Evolutionary conservation across 768 basidiomycete species (phyloP).

Genomic region (Collybia sordida): DNA sequence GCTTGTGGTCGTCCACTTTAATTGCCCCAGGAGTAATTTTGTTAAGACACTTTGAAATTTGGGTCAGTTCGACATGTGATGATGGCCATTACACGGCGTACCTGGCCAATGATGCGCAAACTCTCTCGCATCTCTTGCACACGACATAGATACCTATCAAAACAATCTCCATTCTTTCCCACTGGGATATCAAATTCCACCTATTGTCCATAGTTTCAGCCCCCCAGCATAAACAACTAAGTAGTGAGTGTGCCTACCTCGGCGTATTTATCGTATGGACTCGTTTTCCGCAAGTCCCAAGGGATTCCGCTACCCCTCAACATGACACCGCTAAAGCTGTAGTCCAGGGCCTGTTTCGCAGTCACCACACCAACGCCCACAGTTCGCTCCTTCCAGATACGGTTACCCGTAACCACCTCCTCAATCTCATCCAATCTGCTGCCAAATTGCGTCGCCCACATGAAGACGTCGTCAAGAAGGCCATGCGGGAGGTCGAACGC

Average conservation of each 20-base stretch:
- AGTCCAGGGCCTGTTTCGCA: constrained; percentile 89
- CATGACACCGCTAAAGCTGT: constrained; percentile 97
- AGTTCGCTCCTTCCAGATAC: constrained; percentile 97
- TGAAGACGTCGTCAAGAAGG: constrained; percentile 97
- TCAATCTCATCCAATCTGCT: constrained; percentile 97
- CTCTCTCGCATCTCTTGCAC: constrained; percentile 98
- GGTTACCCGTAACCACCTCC: constrained; percentile 95
- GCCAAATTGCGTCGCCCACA: constrained; percentile 94
- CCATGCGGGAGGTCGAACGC: constrained; percentile 98
- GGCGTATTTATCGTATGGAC: constrained; percentile 95
- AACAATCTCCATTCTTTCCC: constrained; percentile 96
- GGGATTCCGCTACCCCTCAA: constrained; percentile 88
- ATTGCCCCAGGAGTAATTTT: constrained; percentile 93
- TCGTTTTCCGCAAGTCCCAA: constrained; percentile 92
- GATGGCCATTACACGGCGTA: constrained; percentile 9
- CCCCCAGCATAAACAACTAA: neutral
- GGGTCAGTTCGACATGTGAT: neutral
- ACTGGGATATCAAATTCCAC: constrained; percentile 98
- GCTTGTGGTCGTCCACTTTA: constrained; percentile 97
- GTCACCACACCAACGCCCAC: constrained; percentile 88
- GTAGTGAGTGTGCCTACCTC: constrained; percentile 59
- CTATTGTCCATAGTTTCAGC: constrained; percentile 33
- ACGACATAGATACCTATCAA: constrained; percentile 95
- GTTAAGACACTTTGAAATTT: constrained; percentile 75
- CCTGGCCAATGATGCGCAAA: constrained; percentile 82